Evolutionary conservation across 495 filamentous ascomycete species (phyloP), one percentile per base, ranked within the genome.

Genomic region (Bryoglossum gracile): DNA sequence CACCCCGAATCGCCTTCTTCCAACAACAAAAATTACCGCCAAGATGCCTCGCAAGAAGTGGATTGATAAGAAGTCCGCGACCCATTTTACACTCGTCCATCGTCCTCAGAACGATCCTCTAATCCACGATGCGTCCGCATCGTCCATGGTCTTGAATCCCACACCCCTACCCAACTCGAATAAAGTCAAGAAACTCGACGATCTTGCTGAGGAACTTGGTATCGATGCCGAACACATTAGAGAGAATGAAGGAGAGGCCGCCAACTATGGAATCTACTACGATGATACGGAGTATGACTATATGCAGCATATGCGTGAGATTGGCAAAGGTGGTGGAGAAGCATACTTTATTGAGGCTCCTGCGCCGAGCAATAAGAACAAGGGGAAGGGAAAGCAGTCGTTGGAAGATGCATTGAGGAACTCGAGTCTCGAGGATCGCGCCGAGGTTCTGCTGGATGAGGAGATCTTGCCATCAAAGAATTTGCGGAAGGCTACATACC

Each of bases 281-380:
- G 78, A 82, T 61, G 92, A 98, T 65, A 84, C 88, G 46, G 76
- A 84, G 57, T 98, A 98, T 68, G 94, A 98, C 59, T 98, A 98
- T 68, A 97, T 98, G 92, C 92, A 99, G 65, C 94, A 99, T 68
- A 73, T 99, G 71, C 84, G 87, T n/a, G 92, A 96, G 48, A 62
- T 88, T 4, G 82, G 82, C 8, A 43, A 53, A 23, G 82, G 80
- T 3, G 67, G 71, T 23, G 71, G 73, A 4, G 80, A 84, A 33
- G 76, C 80, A 16, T 74, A 85, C 38, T 95, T 92, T 54, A 74
- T 97, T 14, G 86, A 94, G 57, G 84, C 89, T 0, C 68, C 75
- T 17, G 58, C 66, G 8, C 58, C 61, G 24, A 74, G 71, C 48
- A 73, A 70, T 38, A 77, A 81, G 55, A 73, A 66, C 11, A 85